Percentiles rank a stretch among this genome's conserved stretches.
phyloP scores from a whole-genome alignment of 2,329 filamentous ascomycete species.

The Apiospora marii region DNA sequence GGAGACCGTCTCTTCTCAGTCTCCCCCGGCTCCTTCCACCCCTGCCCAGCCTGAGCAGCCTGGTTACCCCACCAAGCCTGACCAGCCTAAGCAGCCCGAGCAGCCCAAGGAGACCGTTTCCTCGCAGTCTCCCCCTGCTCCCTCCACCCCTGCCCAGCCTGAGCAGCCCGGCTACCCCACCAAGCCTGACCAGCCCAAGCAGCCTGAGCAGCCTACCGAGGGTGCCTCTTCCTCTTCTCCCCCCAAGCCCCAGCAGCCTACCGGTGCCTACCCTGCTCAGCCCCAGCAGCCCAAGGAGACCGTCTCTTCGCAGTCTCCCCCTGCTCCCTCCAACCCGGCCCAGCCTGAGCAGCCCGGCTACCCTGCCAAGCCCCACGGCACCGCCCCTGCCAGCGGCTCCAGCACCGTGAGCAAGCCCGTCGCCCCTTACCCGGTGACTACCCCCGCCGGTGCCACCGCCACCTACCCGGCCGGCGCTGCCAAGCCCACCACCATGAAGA shows the following conservation, averaged over 20 bases:
- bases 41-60: not conserved
- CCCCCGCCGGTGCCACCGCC: not conserved
- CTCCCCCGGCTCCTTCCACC: too few species aligned
- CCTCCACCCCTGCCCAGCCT: not conserved
- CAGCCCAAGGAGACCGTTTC: not conserved
- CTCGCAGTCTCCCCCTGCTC: not conserved
- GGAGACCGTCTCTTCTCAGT: not conserved
- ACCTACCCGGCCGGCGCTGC: conserved; percentile 3
- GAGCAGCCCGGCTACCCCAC: not conserved
- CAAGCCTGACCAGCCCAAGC: not conserved
- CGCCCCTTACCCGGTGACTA: conserved; percentile 10
- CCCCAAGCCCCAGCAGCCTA: not conserved
- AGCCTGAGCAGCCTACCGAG: not conserved
- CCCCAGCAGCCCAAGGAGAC: not conserved
- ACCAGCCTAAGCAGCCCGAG: not conserved
- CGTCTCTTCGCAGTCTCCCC: too few species aligned
- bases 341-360: conserved; percentile 12
- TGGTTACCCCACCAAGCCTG: not conserved
- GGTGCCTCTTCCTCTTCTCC: not conserved
- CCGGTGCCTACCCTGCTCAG: not conserved
- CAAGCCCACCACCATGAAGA: conserved; percentile 6
- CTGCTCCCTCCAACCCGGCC: not conserved
- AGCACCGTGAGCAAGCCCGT: conserved; percentile 7
- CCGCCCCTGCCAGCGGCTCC: not conserved
- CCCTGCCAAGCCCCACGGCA: not conserved